These are phyloP conservation scores for Sugiyamaella xylanicola DNA, from an alignment of 1,139 yeast species.

Conservation along the genomic window DNA sequence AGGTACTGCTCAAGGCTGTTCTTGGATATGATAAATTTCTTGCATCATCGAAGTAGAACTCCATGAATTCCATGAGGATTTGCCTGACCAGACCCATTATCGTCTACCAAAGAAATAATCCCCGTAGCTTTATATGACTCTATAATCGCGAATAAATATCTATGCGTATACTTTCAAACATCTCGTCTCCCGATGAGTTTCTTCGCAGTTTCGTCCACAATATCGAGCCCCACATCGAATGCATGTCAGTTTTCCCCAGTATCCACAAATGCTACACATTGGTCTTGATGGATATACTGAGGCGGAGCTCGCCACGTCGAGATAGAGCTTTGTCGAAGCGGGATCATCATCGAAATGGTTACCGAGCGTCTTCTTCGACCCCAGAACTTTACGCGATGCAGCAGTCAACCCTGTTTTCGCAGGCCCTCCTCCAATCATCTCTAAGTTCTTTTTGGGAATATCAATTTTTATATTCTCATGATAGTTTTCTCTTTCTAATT, in stretches of 20 bases:
- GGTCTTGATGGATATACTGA: slow-evolving; percentile 43
- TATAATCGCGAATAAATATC: background rate
- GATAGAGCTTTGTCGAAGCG: slow-evolving; percentile 36
- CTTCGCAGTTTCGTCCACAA: slow-evolving; percentile 44
- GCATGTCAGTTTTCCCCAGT: slow-evolving; percentile 44
- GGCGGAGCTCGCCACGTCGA: slow-evolving; percentile 38
- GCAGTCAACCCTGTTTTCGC: slow-evolving; percentile 36
- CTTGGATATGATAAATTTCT: slow-evolving; percentile 53
- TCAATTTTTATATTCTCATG: slow-evolving; percentile 45
- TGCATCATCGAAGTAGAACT: background rate
- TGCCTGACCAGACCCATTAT: too few species aligned
- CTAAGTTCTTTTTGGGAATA: slow-evolving; percentile 36
- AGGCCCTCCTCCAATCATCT: slow-evolving; percentile 14
- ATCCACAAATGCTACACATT: slow-evolving; percentile 49
- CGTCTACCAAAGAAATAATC: too few species aligned
- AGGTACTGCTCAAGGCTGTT: slow-evolving; percentile 60
- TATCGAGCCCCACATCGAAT: slow-evolving; percentile 44
- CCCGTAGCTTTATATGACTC: too few species aligned
- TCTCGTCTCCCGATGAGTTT: slow-evolving; percentile 46
- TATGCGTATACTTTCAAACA: slow-evolving; percentile 41
- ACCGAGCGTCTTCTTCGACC: slow-evolving; percentile 44
- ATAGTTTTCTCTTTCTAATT: slow-evolving; percentile 47
- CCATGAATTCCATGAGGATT: background rate
- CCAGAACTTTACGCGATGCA: slow-evolving; percentile 43
- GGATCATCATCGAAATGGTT: slow-evolving; percentile 49